A percentile compares a stretch with the other conserved stretches of the same genome.
phyloP scores from a whole-genome alignment of 306 rosid genomes.

The Medicago truncatula region MtrunA17r5.0-ANR NC_053046.1:41689001-41689500 shows the following conservation, averaged over 20 bases:
- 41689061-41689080: slow-evolving; percentile 8
- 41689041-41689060: neutral
- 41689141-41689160: neutral
- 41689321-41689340: too few relatives aligned
- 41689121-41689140: neutral
- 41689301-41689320: too few relatives aligned
- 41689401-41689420: too few relatives aligned
- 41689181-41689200: neutral
- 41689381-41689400: too few relatives aligned
- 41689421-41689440: too few relatives aligned
- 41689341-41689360: too few relatives aligned
- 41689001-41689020: neutral
- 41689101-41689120: neutral
- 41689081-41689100: neutral
- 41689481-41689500: too few relatives aligned
- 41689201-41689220: too few relatives aligned
- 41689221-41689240: neutral
- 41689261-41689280: neutral
- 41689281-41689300: too few relatives aligned
- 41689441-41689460: too few relatives aligned
- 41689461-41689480: too few relatives aligned
- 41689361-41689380: too few relatives aligned
- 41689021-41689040: slow-evolving; percentile 6
- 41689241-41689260: neutral
- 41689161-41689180: neutral